phyloP scores from a whole-genome alignment of 371 early-diverging fungal species.

The Actinomucor elegans region DNA sequence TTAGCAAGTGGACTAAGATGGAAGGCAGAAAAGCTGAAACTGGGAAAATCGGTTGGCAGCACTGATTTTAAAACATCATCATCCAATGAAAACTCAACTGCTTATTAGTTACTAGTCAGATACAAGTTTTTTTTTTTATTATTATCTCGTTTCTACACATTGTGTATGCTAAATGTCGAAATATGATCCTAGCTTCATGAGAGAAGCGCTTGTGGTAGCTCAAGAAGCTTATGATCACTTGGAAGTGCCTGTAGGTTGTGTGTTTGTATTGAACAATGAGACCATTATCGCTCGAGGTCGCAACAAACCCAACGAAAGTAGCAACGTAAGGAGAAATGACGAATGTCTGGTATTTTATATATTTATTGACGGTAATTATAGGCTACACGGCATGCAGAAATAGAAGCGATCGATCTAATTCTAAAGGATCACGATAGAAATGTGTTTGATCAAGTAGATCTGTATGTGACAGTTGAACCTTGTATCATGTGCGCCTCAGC shows the following conservation, averaged over 20 bases:
- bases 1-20: no score
- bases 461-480: slow-evolving; percentile 99
- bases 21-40: no score
- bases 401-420: slow-evolving; percentile 86
- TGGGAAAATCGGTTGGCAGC: no score
- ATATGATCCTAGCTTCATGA: slow-evolving; percentile 44
- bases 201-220: slow-evolving; percentile 45
- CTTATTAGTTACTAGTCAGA: no score
- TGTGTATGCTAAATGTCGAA: slow-evolving; percentile 20
- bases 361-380: slow-evolving; percentile 22
- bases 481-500: slow-evolving; percentile 99
- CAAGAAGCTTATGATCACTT: slow-evolving; percentile 80
- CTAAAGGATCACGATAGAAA: slow-evolving; percentile 34
- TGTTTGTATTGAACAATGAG: slow-evolving; percentile 74
- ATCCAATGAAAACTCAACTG: no score
- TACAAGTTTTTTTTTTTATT: no score
- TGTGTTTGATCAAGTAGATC: slow-evolving; percentile 60
- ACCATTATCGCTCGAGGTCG: slow-evolving; percentile 72
- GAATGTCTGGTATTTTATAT: background rate
- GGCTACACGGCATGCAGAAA: slow-evolving; percentile 93
- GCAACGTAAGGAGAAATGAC: slow-evolving; percentile 66
- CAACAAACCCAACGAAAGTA: slow-evolving; percentile 83
- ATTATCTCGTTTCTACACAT: no score
- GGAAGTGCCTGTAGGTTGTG: slow-evolving; percentile 99
- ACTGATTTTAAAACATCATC: no score